Evolutionary conservation across 352 stramenopile species (phyloP).

Genomic region (Pythium angustatum): DNA sequence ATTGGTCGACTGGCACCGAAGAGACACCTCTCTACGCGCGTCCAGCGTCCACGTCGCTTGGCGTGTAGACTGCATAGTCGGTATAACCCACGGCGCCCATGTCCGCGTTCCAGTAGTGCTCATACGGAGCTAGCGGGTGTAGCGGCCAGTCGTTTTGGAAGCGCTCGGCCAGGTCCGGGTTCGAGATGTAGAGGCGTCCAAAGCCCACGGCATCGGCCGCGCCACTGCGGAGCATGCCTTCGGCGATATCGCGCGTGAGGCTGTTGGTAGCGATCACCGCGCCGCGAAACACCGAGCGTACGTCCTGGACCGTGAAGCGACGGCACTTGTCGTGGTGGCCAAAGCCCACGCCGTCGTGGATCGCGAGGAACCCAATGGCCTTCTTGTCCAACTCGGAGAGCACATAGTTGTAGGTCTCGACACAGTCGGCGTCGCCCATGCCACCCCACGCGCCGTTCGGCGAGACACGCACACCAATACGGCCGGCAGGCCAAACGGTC

Average conservation of each 20-base stretch:
- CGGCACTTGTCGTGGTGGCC: not conserved
- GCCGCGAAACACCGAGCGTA: constrained; percentile 2
- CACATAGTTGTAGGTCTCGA: not conserved
- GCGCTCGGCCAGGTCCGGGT: constrained; percentile 10
- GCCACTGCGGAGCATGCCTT: constrained; percentile 2
- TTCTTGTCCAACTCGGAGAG: not conserved
- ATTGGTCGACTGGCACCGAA: too few relatives aligned
- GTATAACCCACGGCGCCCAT: too few relatives aligned
- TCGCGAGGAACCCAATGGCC: not conserved
- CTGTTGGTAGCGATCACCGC: constrained; percentile 31
- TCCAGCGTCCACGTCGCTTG: too few relatives aligned
- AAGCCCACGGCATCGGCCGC: not conserved
- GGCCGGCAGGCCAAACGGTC: not conserved
- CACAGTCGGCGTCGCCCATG: not conserved
- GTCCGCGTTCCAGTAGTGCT: too few relatives aligned
- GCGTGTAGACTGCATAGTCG: too few relatives aligned
- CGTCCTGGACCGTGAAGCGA: not conserved
- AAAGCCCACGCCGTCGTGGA: not conserved
- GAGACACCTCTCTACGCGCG: too few relatives aligned
- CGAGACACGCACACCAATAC: not conserved
- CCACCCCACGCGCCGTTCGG: not conserved
- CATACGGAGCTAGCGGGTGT: too few relatives aligned
- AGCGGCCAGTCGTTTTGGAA: not conserved
- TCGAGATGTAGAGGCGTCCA: constrained; percentile 8
- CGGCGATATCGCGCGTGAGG: constrained; percentile 27